Conservation (phyloP, 257 asterid species). For the Linderniella brevidens region DNA sequence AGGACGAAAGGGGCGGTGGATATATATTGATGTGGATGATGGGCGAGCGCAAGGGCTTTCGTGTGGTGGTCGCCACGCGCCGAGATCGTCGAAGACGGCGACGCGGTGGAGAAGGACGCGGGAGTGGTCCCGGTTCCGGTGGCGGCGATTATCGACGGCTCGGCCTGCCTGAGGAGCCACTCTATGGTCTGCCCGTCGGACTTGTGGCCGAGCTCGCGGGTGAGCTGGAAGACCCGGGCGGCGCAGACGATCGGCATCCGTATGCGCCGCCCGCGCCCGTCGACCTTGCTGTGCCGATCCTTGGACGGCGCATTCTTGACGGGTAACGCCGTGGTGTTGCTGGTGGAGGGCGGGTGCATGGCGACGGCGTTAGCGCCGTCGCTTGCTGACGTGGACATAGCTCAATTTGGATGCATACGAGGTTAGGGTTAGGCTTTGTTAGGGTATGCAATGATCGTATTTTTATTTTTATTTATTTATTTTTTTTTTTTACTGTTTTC, state of each 20-base stretch:
- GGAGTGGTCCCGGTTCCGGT: conserved; percentile 95
- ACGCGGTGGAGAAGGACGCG: conserved; percentile 55
- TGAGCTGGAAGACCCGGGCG: conserved; percentile 89
- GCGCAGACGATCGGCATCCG: conserved; percentile 98
- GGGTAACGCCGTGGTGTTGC: conserved; percentile 13
- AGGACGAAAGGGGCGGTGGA: conserved; percentile 33
- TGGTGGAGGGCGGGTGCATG: conserved; percentile 11
- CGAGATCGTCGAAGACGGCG: conserved; percentile 23
- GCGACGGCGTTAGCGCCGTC: too few relatives aligned
- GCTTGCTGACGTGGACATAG: too few relatives aligned
- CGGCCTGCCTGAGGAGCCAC: conserved; percentile 95
- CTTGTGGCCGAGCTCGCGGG: conserved; percentile 85
- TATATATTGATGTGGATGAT: conserved; percentile 35
- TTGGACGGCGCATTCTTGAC: conserved; percentile 82
- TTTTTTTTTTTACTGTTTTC: too few relatives aligned
- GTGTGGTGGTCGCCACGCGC: conserved; percentile 40
- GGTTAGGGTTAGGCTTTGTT: too few relatives aligned
- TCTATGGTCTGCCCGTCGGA: conserved; percentile 92
- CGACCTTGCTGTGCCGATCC: conserved; percentile 96
- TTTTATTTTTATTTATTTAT: too few relatives aligned
- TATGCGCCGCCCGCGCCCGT: conserved; percentile 88
- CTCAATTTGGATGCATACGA: too few relatives aligned
- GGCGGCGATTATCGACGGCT: conserved; percentile 87
- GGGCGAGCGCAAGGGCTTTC: conserved; percentile 35
- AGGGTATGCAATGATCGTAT: too few relatives aligned